phyloP scores from a whole-genome alignment of 1,284 basidiomycete species.

The Agroathelia rolfsii region DNA sequence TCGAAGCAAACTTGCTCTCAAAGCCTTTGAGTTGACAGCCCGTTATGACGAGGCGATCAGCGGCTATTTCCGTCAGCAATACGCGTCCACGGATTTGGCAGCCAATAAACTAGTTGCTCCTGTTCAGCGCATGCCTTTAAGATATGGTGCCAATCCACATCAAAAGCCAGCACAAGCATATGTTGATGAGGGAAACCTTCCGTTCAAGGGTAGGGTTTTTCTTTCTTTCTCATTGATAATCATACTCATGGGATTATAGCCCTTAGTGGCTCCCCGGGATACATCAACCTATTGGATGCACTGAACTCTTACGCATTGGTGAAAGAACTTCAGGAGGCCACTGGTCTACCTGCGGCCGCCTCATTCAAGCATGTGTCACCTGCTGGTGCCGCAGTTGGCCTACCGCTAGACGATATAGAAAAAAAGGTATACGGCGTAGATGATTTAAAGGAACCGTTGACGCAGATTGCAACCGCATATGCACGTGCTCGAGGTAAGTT shows the following conservation, averaged over 20 bases:
- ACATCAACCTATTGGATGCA: constrained; percentile 98
- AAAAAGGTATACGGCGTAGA: constrained; percentile 96
- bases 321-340: constrained; percentile 83
- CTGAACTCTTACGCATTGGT: constrained; percentile 97
- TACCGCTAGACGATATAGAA: constrained; percentile 78
- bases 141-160: constrained; percentile 98
- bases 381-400: constrained; percentile 89
- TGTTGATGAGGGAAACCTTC: constrained; percentile 82
- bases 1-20: constrained; percentile 80
- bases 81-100: constrained; percentile 75
- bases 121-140: constrained; percentile 78
- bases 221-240: no score
- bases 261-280: constrained; percentile 90
- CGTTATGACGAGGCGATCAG: constrained; percentile 93
- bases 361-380: constrained; percentile 99
- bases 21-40: constrained; percentile 96
- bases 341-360: constrained; percentile 86
- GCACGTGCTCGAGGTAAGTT: constrained; percentile 89
- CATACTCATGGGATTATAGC: no score
- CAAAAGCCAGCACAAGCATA: constrained; percentile 98
- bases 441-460: constrained; percentile 84
- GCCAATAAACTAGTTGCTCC: constrained; percentile 53
- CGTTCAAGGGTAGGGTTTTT: constrained; percentile 73
- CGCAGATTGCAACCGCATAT: constrained; percentile 87
- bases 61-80: constrained; percentile 94